Conservation (phyloP, 108 stramenopile genomes). For the Pseudonitzschia pungens region DNA sequence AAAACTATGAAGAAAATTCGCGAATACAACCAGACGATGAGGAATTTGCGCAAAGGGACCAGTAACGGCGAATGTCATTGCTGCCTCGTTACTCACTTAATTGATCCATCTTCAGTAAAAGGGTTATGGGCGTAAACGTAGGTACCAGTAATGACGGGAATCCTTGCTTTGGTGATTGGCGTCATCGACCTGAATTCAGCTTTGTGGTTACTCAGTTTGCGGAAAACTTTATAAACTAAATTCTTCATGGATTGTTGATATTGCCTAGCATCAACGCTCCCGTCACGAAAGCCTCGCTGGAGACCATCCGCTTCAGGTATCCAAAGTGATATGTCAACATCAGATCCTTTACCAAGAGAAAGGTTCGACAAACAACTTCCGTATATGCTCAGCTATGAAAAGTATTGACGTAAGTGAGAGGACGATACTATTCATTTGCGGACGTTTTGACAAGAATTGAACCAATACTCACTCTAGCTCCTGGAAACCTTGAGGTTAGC, state of each 20-base stretch:
- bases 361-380: constrained; percentile 74
- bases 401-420: background rate
- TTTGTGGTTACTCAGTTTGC: constrained; percentile 23
- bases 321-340: constrained; percentile 71
- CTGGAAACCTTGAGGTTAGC: constrained; percentile 30
- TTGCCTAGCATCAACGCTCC: constrained; percentile 35
- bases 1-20: constrained; percentile 36
- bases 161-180: constrained; percentile 62
- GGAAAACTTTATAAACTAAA: constrained; percentile 47
- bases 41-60: background rate
- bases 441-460: background rate
- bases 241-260: constrained; percentile 58
- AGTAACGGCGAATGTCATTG: background rate
- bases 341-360: constrained; percentile 62
- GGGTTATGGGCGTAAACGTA: constrained; percentile 61
- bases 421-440: background rate
- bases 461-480: background rate
- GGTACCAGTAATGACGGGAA: constrained; percentile 78
- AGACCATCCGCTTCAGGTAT: constrained; percentile 42
- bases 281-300: constrained; percentile 51
- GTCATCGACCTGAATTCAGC: constrained; percentile 46
- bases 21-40: background rate
- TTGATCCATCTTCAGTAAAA: constrained; percentile 56
- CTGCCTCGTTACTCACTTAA: constrained; percentile 34
- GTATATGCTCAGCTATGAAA: constrained; percentile 55